Evolutionary conservation across 2,329 filamentous ascomycete species (phyloP).

Genomic region (Monilinia aucupariae): DNA sequence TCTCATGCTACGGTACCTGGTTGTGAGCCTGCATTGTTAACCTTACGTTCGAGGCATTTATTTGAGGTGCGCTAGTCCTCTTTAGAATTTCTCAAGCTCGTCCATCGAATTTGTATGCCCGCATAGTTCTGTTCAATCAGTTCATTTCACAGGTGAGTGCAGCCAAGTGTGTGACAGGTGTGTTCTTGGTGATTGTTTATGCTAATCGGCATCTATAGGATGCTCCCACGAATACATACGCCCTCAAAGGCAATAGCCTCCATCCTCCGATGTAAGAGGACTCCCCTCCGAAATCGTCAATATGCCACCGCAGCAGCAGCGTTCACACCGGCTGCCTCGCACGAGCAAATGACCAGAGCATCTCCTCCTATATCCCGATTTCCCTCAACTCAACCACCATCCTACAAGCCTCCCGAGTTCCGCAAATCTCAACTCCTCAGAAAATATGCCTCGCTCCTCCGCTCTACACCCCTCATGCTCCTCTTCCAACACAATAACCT

Average conservation of each 20-base stretch:
- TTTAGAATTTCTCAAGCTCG: constrained; percentile 26
- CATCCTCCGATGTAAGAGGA: constrained; percentile 35
- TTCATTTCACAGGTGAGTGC: constrained; percentile 17
- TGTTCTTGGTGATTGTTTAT: not conserved
- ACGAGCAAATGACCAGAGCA: constrained; percentile 44
- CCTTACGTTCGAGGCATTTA: constrained; percentile 1
- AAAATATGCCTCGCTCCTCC: constrained; percentile 66
- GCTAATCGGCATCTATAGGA: constrained; percentile 32
- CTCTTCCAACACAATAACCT: constrained; percentile 74
- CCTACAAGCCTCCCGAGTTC: constrained; percentile 76
- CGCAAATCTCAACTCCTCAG: constrained; percentile 84
- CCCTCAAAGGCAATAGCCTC: constrained; percentile 32
- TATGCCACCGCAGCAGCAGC: constrained; percentile 48
- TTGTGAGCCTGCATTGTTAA: not conserved
- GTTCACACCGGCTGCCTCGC: constrained; percentile 44
- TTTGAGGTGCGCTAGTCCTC: constrained; percentile 18
- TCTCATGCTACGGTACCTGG: no score
- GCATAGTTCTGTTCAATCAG: constrained; percentile 7
- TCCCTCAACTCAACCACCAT: constrained; percentile 72
- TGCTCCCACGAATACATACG: constrained; percentile 46
- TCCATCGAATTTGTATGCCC: constrained; percentile 7
- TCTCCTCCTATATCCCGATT: constrained; percentile 38
- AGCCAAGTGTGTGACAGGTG: constrained; percentile 6
- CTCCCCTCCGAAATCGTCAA: constrained; percentile 37
- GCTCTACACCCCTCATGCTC: constrained; percentile 64